Evolutionary conservation across 2,329 filamentous ascomycete species (phyloP).

Genomic region (Fusarium sororula): DNA sequence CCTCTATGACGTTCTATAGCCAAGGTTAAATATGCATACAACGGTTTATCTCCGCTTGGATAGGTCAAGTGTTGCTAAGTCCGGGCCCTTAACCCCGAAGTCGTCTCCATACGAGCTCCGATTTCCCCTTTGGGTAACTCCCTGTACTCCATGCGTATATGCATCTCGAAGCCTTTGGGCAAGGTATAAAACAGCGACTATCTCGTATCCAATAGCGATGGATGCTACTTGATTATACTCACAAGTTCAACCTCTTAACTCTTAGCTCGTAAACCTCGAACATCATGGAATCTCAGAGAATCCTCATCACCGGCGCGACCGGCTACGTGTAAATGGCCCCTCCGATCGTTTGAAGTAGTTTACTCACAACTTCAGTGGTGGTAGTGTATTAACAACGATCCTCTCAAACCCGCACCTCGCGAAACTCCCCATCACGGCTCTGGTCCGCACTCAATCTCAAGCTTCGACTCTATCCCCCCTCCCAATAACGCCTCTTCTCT

Average conservation of each 20-base stretch:
- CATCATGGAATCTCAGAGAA: neutral
- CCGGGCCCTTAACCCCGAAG: neutral
- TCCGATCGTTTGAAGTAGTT: rapidly evolving
- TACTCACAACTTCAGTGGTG: neutral
- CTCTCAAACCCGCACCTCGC: neutral
- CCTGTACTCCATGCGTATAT: neutral
- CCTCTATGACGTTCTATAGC: neutral
- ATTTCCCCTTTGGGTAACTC: neutral
- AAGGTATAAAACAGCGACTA: neutral
- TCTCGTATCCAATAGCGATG: too few species aligned
- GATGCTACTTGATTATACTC: rapidly evolving
- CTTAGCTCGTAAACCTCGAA: too few species aligned
- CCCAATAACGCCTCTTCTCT: neutral
- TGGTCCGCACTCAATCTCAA: neutral
- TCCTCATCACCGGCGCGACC: slow-evolving; percentile 9
- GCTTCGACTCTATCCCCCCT: neutral
- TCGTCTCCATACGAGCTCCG: neutral
- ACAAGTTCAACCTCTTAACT: neutral
- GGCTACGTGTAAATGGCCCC: neutral
- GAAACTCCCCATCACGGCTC: neutral
- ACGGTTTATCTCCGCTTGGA: neutral
- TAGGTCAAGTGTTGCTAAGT: neutral
- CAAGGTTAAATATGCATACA: rapidly evolving
- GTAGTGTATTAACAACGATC: neutral
- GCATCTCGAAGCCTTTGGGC: rapidly evolving